These are phyloP conservation scores for Stemphylium beticola DNA, from an alignment of 2,329 filamentous ascomycete genomes.

Conservation along the genomic window DNA sequence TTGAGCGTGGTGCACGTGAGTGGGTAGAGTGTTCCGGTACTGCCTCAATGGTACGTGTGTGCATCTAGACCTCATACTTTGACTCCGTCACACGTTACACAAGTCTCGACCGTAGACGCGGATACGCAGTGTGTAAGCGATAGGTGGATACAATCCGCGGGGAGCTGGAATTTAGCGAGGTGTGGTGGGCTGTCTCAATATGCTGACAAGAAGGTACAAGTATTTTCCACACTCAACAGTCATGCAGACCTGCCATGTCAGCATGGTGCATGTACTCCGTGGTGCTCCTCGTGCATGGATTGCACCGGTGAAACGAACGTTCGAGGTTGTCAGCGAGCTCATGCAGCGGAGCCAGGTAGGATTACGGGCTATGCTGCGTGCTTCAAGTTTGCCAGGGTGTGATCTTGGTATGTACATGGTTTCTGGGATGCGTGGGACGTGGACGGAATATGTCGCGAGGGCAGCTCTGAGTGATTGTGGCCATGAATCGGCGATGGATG, in stretches of 20 bases:
- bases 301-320: neutral
- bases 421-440: neutral
- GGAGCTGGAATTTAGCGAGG: conserved; percentile 6
- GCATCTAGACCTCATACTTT: neutral
- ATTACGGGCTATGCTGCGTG: neutral
- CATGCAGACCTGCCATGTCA: neutral
- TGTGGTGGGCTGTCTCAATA: conserved; percentile 5
- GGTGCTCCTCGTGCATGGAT: neutral
- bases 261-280: neutral
- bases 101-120: neutral
- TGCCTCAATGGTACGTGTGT: neutral
- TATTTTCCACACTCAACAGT: neutral
- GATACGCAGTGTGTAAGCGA: neutral
- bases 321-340: neutral
- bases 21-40: neutral
- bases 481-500: too few relatives aligned
- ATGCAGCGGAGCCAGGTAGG: neutral
- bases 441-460: neutral
- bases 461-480: too few relatives aligned
- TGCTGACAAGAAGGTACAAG: neutral
- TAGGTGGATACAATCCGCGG: neutral
- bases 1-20: neutral
- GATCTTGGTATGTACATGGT: neutral
- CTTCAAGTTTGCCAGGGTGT: neutral
- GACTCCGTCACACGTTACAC: conserved; percentile 4